These are phyloP conservation scores for Arxiozyma slooffiae DNA, from an alignment of 1,139 yeast genomes.

Conservation along the genomic window DNA sequence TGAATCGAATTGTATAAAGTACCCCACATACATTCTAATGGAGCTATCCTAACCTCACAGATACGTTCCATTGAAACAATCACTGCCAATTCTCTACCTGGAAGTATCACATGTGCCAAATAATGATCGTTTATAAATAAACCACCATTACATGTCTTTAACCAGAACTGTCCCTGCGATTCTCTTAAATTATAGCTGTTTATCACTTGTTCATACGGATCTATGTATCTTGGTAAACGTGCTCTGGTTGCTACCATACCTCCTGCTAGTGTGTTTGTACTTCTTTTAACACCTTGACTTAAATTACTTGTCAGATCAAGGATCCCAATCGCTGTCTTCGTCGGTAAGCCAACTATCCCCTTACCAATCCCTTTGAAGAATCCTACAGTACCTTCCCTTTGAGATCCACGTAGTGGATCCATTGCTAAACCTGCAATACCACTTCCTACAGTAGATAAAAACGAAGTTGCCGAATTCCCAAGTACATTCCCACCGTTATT, in stretches of 20 bases:
- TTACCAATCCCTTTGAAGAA: constrained; percentile 89
- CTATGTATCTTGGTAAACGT: constrained; percentile 69
- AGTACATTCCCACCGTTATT: constrained; percentile 85
- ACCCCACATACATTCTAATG: constrained; percentile 35
- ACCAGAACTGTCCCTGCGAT: constrained; percentile 91
- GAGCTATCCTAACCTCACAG: constrained; percentile 57
- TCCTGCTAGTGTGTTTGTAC: constrained; percentile 77
- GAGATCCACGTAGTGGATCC: constrained; percentile 86
- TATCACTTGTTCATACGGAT: constrained; percentile 51
- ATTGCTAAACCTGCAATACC: constrained; percentile 86
- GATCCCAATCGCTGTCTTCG: constrained; percentile 92
- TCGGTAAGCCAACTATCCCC: constrained; percentile 90
- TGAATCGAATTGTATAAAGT: constrained; percentile 23
- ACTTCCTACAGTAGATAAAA: constrained; percentile 75
- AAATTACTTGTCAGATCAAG: constrained; percentile 89
- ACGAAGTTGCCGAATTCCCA: constrained; percentile 79
- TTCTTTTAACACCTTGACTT: constrained; percentile 86
- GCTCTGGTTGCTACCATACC: constrained; percentile 61
- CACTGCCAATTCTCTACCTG: constrained; percentile 71
- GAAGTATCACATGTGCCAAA: constrained; percentile 73
- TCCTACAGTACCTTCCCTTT: constrained; percentile 76
- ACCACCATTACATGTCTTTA: constrained; percentile 77
- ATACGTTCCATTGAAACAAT: constrained; percentile 68
- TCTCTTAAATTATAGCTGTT: constrained; percentile 72
- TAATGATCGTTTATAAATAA: constrained; percentile 60